A percentile compares a stretch with the other conserved stretches of the same genome.
Evolutionary conservation across 768 basidiomycete species (phyloP).

Genomic region (Nidularia sp.): DNA sequence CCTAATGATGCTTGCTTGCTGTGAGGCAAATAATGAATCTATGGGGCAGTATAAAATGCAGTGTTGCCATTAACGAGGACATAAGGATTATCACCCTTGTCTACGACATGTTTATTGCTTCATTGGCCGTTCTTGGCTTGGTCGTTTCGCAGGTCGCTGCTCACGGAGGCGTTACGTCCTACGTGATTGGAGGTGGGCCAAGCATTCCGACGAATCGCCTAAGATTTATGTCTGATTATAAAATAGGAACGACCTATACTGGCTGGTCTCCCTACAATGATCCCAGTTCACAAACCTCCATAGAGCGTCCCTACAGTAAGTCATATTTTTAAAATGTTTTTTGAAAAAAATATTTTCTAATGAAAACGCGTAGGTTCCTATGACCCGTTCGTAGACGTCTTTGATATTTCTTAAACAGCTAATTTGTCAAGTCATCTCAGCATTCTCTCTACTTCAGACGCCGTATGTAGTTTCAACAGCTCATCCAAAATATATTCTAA

Average conservation of each 20-base stretch:
- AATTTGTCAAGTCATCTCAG: slow-evolving; percentile 6
- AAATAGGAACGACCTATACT: slow-evolving; percentile 19
- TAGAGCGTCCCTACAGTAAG: slow-evolving; percentile 28
- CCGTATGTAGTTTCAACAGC: neutral
- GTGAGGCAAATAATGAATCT: too few relatives aligned
- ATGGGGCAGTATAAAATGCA: too few relatives aligned
- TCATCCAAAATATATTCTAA: too few relatives aligned
- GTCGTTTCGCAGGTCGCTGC: slow-evolving; percentile 24
- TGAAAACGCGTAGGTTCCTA: slow-evolving; percentile 15
- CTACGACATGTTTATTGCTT: slow-evolving; percentile 14
- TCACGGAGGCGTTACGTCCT: slow-evolving; percentile 33
- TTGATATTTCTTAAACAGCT: neutral
- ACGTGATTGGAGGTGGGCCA: slow-evolving; percentile 23
- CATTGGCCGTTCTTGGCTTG: slow-evolving; percentile 18
- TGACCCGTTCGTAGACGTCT: slow-evolving; percentile 21
- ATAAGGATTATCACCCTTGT: neutral
- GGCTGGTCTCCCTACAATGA: slow-evolving; percentile 34
- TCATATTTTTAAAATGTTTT: neutral
- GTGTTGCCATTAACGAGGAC: too few relatives aligned
- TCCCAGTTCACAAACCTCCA: slow-evolving; percentile 25
- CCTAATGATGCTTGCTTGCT: too few relatives aligned
- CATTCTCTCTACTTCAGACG: slow-evolving; percentile 16
- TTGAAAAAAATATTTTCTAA: too few relatives aligned
- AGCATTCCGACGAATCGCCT: neutral
- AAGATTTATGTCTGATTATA: neutral